A percentile compares a stretch with the other conserved stretches of the same genome.
These are phyloP conservation scores for Acanthamoeba sp. DNA, from an alignment of 208 protist species.

Conservation along the genomic window DNA sequence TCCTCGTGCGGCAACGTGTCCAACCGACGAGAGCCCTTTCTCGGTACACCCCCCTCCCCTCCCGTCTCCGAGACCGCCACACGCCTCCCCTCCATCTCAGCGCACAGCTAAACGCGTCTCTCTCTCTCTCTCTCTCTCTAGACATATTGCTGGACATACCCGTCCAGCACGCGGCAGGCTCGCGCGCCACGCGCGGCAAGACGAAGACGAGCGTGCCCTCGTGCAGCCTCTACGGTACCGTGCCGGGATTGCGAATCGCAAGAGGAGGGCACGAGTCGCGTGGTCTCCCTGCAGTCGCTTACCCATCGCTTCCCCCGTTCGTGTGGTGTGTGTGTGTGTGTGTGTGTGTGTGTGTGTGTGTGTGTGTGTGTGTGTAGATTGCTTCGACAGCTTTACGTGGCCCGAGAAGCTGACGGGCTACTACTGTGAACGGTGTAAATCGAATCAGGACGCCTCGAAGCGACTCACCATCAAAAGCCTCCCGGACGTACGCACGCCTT, in stretches of 20 bases:
- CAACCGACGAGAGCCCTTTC: constrained; percentile 5
- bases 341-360: too few relatives aligned
- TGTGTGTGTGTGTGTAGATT: too few relatives aligned
- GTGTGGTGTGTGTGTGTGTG: too few relatives aligned
- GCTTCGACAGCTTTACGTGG: constrained; percentile 49
- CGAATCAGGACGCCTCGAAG: constrained; percentile 54
- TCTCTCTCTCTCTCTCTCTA: background rate
- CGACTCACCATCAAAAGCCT: constrained; percentile 18
- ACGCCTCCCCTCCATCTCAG: too few relatives aligned
- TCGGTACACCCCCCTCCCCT: background rate
- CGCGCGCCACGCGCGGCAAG: background rate
- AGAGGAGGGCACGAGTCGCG: too few relatives aligned
- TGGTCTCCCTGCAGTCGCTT: too few relatives aligned
- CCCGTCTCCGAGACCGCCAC: too few relatives aligned
- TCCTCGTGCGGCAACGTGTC: background rate
- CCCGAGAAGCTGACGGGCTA: constrained; percentile 42
- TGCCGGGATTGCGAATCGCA: too few relatives aligned
- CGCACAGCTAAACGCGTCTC: too few relatives aligned
- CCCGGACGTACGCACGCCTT: background rate
- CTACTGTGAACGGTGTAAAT: constrained; percentile 44
- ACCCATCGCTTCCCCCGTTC: background rate
- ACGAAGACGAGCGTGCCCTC: background rate
- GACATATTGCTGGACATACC: constrained; percentile 30
- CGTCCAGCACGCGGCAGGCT: background rate
- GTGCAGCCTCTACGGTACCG: constrained; percentile 22